Base-by-base conservation (phyloP, 495 filamentous ascomycete species). In the Penicillium crystallinum region DNA sequence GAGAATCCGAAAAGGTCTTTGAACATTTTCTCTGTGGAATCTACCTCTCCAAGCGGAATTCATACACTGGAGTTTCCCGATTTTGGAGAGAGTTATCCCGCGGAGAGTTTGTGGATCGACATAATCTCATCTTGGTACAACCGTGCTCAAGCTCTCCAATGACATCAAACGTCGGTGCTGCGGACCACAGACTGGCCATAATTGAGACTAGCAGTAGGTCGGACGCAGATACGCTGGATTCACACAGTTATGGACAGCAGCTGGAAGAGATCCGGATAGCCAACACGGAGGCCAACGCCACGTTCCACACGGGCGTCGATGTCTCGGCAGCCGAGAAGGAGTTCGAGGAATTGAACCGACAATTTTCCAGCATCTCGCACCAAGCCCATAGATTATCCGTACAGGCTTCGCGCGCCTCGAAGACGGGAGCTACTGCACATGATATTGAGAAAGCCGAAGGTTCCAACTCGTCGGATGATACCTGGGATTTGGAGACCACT, bases 321-420 rank as follows among this genome's bases (percentile, higher is more conserved):
- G 81, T 95, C 46, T 72, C 79, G 46, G 80, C 77, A 30, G 90
- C 90, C 10, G 84, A 91, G 64, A 79, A 82, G 30, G 86, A 93
- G 36, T 95, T 95, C 55, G 81, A 80, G 7, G 78, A 90, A 54
- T 74, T 95, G 17, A 88, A 81, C 59, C 77, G 81, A 38, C 83
- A 92, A 69, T 74, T 95, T 22, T 85, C 84, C 14, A 79, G 72
- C 11, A 68, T 87, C 29, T 90, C 86, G 11, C 79, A 84, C 66
- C 57, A 68, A 57, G 65, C 77, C 56, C 62, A 72, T 54, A 62
- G 73, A 46, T 30, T 77, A 46, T 70, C 71, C 15, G 61, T 65
- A 46, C 71, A 80, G 46, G 71, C 64, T 9, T 65, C 65, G 6
- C 56, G 66, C 25, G 49, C 55, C 1, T 74, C 79, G 22, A 79